Evolutionary conservation across 148 eudicot species (phyloP).

Genomic region (Linanthus parryae): DNA sequence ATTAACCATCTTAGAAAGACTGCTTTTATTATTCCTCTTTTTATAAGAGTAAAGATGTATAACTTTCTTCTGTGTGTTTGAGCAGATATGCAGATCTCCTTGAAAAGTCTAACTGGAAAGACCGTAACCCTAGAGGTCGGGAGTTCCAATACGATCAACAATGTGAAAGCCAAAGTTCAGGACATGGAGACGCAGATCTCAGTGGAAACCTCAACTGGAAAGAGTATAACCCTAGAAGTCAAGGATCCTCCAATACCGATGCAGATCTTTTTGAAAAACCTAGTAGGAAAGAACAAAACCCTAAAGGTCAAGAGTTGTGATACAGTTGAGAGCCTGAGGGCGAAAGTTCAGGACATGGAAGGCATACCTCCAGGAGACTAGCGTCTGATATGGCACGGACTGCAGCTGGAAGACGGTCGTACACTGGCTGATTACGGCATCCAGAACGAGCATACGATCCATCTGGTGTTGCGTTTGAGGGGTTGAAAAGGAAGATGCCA

Average conservation of each 20-base stretch:
- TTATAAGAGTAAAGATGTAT: too few species aligned
- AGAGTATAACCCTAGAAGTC: not conserved
- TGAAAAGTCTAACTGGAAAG: not conserved
- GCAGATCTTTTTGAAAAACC: not conserved
- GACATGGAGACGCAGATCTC: not conserved
- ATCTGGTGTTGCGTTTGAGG: not conserved
- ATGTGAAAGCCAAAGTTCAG: not conserved
- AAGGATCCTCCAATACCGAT: not conserved
- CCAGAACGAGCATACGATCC: not conserved
- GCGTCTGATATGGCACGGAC: not conserved
- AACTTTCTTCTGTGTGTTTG: too few species aligned
- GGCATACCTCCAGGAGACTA: not conserved
- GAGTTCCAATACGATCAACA: not conserved
- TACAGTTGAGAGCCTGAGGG: not conserved
- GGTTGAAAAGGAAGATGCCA: too few species aligned
- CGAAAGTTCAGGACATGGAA: not conserved
- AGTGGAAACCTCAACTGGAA: not conserved
- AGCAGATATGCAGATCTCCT: not conserved
- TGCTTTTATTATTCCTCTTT: too few species aligned
- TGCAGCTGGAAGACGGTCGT: not conserved
- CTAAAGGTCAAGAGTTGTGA: not conserved
- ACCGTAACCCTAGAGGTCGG: not conserved
- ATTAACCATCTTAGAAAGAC: too few species aligned
- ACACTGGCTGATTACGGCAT: not conserved
- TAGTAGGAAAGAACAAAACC: not conserved